Base-by-base conservation (phyloP, 176 grass and related monocot species). In the Avena eriantha region DNA sequence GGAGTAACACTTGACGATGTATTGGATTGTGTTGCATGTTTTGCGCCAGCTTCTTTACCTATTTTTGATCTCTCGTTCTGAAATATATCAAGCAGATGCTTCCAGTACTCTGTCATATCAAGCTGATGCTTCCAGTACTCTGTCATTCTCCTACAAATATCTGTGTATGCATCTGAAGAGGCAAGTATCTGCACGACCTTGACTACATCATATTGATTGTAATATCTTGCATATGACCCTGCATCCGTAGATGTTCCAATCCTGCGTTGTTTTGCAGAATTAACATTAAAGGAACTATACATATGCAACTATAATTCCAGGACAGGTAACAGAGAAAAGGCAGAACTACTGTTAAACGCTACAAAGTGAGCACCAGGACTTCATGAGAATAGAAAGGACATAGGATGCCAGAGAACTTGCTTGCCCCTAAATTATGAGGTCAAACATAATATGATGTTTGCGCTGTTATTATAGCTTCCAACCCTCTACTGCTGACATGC, bases 21-120 rank as follows among this genome's bases (percentile, higher is more conserved):
- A 80, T 68, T 90, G 77, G 60, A 78, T 48, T 69, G 41, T 86
- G 87, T 53, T 57, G 58, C 46, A 81, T 77, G 58, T 73, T 41
- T 82, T 76, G 24, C 70, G 88, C 64, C 41, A 63, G 56, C 47
- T 82, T 94, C 84, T 82, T 80, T 87, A 88, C 79, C 64, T 54
- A 72, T 80, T 82, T 76, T 57, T 82, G 67, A 82, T 80, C 83
- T 89, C 46, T 76, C 83, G 21, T 57, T 83, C 55, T 90, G 85
- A 65, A 81, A 80, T 50, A 67, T 92, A 58, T 81, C 83, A 43
- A 80, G 76, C 80, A 93, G 77, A 87, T 91, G 18, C 9, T 81
- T 91, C 97, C 94, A 99, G 70, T 96, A 94, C 58, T 90, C 89
- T 79, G 48, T 74, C 86, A 96, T 93, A 56, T 80, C 82, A 41